These are phyloP conservation scores for Lepidium sativum DNA, from an alignment of 345 rosid genomes.

Conservation along the genomic window DNA sequence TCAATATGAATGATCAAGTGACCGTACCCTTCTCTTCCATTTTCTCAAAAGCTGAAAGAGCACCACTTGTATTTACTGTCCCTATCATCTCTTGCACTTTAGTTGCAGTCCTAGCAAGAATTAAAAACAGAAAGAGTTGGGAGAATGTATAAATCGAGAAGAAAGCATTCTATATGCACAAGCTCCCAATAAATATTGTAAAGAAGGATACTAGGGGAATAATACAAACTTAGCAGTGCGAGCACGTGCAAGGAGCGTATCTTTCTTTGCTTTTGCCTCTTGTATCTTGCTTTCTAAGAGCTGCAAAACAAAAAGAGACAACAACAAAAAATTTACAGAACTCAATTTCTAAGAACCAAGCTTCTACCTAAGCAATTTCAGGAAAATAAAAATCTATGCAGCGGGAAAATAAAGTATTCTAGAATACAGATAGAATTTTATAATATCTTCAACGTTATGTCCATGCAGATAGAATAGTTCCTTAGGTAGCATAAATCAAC, in stretches of 20 bases:
- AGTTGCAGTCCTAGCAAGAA: constrained; percentile 53
- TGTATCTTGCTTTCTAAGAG: constrained; percentile 98
- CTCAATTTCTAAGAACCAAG: not conserved
- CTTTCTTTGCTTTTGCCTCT: constrained; percentile 96
- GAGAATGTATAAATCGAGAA: not conserved
- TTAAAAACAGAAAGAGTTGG: not conserved
- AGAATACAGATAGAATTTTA: not conserved
- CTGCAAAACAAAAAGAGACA: constrained; percentile 31
- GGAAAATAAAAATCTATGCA: not conserved
- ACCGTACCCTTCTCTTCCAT: constrained; percentile 75
- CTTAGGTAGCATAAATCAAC: not conserved
- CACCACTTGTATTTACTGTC: constrained; percentile 58
- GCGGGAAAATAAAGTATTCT: not conserved
- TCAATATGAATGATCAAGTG: not conserved
- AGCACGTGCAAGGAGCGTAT: constrained; percentile 75
- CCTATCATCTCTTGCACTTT: constrained; percentile 82
- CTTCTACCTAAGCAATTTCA: not conserved
- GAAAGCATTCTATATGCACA: not conserved
- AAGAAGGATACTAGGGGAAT: not conserved
- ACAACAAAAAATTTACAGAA: not conserved
- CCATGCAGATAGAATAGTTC: not conserved
- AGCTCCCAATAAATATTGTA: not conserved
- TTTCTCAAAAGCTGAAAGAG: constrained; percentile 71
- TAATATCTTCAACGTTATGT: not conserved
- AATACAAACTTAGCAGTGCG: constrained; percentile 29